Base-by-base conservation (phyloP, 768 basidiomycete genomes). In the Pisolithus orientalis region DNA sequence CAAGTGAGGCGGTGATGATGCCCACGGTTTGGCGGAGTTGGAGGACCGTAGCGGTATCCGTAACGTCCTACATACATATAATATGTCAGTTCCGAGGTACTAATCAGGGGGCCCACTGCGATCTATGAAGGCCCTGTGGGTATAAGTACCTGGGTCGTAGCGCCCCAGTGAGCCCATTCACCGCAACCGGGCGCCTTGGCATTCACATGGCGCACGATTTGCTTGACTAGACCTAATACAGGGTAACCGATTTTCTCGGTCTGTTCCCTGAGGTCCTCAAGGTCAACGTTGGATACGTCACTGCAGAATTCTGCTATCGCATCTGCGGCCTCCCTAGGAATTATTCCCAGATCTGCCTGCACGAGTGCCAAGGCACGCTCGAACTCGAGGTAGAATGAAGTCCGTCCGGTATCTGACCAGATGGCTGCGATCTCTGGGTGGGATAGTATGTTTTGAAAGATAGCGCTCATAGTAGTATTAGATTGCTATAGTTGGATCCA, bases 121-220 rank as follows among this genome's bases (percentile, higher is more conserved):
- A 34, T 21, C 14, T 17, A 37, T 52, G 11, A 7, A 17, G 27
- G 21, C n/a, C 10, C 27, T 29, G 9, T 31, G 44, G 13, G 13
- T 14, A 34, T 34, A 34, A 14, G 27, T 43, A 74, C 76, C 68
- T 78, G 76, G 16, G 76, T 78, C 4, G 76, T 77, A 4, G 75
- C 73, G 29, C 76, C 76, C 62, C 74, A 77, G 57, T 77, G 76
- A 16, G 64, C 65, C 73, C 76, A 76, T 59, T 76, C 76, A 32
- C 76, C 76, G 7, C 74, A 55, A 24, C 73, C 69, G 43, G 60
- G 60, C 39, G 62, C 49, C 4, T 53, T 58, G 32, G 43, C 49
- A 48, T 74, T 77, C 17, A 71, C 73, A 46, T 61, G 53, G 11
- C 59, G 65, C 2, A 77, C 75, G 27, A 78, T 62, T 44, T 76